Percentiles rank a stretch among this genome's conserved stretches.
Evolutionary conservation across 345 rosid species (phyloP).

Genomic region (Durio zibethinus): DNA sequence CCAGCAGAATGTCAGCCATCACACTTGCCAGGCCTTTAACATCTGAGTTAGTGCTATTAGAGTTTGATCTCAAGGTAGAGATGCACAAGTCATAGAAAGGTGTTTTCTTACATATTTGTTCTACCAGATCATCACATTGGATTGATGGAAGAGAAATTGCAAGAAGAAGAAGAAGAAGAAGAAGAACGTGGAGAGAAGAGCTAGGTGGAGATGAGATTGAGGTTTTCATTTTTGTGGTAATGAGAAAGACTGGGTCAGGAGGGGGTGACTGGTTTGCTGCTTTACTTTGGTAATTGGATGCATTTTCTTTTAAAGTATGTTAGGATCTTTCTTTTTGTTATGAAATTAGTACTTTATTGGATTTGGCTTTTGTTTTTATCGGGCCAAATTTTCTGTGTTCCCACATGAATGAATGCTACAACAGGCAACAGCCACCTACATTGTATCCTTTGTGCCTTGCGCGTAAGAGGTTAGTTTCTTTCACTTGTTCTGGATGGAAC

Average conservation of each 20-base stretch:
- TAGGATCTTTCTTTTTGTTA: not conserved
- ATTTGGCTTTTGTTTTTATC: not conserved
- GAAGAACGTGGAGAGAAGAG: not conserved
- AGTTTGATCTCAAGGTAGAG: constrained; percentile 40
- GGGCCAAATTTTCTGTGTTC: not conserved
- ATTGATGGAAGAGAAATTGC: constrained; percentile 8
- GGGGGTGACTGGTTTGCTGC: not conserved
- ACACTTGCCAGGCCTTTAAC: constrained; percentile 41
- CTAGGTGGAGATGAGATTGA: not conserved
- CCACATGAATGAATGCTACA: not conserved
- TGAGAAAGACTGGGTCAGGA: not conserved
- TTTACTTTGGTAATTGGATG: not conserved
- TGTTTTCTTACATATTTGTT: constrained; percentile 64
- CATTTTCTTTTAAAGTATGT: not conserved
- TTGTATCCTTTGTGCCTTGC: not conserved
- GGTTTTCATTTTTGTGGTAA: not conserved
- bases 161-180: constrained; percentile 15
- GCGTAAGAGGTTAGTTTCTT: not conserved
- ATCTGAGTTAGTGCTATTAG: constrained; percentile 32
- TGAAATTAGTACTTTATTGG: not conserved
- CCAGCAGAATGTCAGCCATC: constrained; percentile 41
- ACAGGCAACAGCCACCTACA: not conserved
- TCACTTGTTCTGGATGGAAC: not conserved
- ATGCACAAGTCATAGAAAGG: constrained; percentile 64
- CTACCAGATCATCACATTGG: constrained; percentile 34